Evolutionary conservation across 1,284 basidiomycete species (phyloP), one percentile per base, ranked within the genome.

Genomic region (Marasmius tenuissimus): DNA sequence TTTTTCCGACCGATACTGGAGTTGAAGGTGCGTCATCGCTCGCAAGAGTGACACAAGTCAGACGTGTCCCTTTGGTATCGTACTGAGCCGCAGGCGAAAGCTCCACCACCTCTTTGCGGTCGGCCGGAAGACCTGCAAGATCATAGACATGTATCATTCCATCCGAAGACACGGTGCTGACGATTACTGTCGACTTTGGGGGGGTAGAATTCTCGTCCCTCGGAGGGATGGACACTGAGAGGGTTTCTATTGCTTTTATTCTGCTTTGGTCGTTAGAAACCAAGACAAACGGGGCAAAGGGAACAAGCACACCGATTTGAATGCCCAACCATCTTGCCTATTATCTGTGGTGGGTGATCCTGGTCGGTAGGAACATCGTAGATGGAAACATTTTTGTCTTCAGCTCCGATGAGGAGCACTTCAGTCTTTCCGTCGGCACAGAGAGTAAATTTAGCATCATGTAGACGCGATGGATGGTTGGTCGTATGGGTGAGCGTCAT

Each of bases 61-160:
- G 74, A 12, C 94, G 81, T 40, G 87, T 93, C 9, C 91, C 92
- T 66, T 93, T 93, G 0, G 93, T 91, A 73, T 96, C 90, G 71
- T 94, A 96, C 57, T 76, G 80, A 2, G 83, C 83, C 1, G 87
- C 76, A 0, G 93, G 86, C 40, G 75, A 67, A 27, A 92, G 75
- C 63, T 84, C 73, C 16, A 72, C 38, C 42, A 71, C 68, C 62
- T 76, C 73, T 57, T 61, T 61, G 50, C 63, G 18, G 59, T 67
- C 56, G 55, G 63, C 57, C 18, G 80, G 77, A 2, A 90, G 69
- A 1, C 72, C 68, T 1, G 82, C 80, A 38, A 96, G 76, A 72
- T 96, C 89, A 73, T 91, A 94, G 12, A 96, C 72, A 68, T 89
- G 86, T 67, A 96, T 87, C 59, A 86, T 85, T 9, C 94, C 94